phyloP scores from a whole-genome alignment of 257 asterid species.

The Solanum chiquidenum region DNA sequence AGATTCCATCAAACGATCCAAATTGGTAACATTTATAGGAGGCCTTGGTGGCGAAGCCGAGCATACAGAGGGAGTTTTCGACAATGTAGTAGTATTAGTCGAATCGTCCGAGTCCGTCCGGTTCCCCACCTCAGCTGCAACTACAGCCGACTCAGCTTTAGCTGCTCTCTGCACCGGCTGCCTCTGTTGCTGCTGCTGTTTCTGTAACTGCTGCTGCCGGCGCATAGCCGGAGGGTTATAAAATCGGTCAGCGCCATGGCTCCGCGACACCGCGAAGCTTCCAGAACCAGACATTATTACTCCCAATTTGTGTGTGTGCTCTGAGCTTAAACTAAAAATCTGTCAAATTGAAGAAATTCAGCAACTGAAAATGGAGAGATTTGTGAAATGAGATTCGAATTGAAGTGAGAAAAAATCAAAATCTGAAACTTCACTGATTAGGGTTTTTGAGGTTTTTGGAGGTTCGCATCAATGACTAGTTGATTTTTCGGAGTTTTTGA shows the following conservation, averaged over 20 bases:
- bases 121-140: conserved; percentile 12
- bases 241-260: conserved; percentile 47
- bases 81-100: conserved; percentile 30
- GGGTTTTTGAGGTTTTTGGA: conserved; percentile 35
- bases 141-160: conserved; percentile 15
- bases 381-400: neutral
- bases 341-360: neutral
- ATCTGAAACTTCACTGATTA: conserved; percentile 14
- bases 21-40: conserved; percentile 31
- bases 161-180: conserved; percentile 18
- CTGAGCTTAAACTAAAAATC: neutral
- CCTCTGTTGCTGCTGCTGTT: conserved; percentile 25
- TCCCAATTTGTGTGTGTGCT: neutral
- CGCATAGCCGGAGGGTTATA: conserved; percentile 48
- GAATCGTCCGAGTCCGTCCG: conserved; percentile 25
- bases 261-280: conserved; percentile 44
- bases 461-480: neutral
- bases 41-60: conserved; percentile 16
- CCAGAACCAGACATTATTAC: conserved; percentile 60
- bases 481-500: neutral
- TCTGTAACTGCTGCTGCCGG: conserved; percentile 34
- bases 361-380: conserved; percentile 11
- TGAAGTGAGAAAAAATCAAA: neutral
- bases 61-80: conserved; percentile 23
- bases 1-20: conserved; percentile 62